These are phyloP conservation scores for Cadophora sp. DNA, from an alignment of 2,329 filamentous ascomycete species.

Conservation along the genomic window DNA sequence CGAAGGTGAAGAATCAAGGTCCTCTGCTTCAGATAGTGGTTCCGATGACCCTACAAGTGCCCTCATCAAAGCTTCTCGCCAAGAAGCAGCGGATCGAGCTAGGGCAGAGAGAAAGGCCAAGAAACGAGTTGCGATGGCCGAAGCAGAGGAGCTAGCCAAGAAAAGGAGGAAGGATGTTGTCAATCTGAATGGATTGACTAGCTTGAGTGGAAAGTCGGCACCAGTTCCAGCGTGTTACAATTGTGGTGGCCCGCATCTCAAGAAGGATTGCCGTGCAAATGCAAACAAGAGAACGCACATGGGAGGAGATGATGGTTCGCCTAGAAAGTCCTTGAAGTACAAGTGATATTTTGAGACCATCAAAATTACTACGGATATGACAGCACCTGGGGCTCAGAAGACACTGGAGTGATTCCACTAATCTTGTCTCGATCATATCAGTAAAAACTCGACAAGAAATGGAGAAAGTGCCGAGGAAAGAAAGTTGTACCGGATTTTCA, in stretches of 20 bases:
- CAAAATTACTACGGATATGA: neutral
- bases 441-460: neutral
- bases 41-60: conserved; percentile 51
- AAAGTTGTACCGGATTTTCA: neutral
- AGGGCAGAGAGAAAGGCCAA: conserved; percentile 53
- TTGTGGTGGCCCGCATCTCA: conserved; percentile 67
- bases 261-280: conserved; percentile 58
- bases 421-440: neutral
- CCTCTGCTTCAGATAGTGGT: conserved; percentile 43
- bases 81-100: conserved; percentile 50
- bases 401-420: neutral
- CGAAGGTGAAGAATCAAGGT: conserved; percentile 41
- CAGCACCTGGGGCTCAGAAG: conserved; percentile 4
- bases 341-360: conserved; percentile 15
- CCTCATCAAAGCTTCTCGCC: conserved; percentile 52
- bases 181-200: conserved; percentile 67
- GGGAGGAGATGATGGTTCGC: conserved; percentile 36
- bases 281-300: conserved; percentile 37
- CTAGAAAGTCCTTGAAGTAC: conserved; percentile 27
- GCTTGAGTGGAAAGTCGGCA: conserved; percentile 59
- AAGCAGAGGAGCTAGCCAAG: conserved; percentile 59
- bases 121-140: conserved; percentile 55
- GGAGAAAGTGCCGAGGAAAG: neutral
- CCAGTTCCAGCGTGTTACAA: conserved; percentile 55
- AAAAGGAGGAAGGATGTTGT: conserved; percentile 70